These are phyloP conservation scores for Aspergillus panamensis DNA, from an alignment of 495 filamentous ascomycete genomes.

Conservation along the genomic window DNA sequence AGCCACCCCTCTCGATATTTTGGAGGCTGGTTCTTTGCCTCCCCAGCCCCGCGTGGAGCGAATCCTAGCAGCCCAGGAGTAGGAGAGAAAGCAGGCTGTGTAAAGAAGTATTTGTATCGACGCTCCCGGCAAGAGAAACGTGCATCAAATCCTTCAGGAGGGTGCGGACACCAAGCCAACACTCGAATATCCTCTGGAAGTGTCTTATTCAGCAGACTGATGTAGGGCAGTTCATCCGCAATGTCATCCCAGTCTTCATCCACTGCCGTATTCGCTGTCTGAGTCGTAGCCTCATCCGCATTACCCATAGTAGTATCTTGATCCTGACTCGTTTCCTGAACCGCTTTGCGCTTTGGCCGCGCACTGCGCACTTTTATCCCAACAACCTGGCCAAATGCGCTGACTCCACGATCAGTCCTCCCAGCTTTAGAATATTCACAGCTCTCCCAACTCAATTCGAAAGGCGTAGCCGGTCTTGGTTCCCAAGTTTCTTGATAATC, in stretches of 20 bases:
- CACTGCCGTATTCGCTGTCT: conserved; percentile 28
- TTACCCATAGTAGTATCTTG: conserved; percentile 18
- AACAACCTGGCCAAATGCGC: conserved; percentile 95
- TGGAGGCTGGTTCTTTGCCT: conserved; percentile 20
- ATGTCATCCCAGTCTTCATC: conserved; percentile 65
- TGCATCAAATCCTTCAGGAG: conserved; percentile 76
- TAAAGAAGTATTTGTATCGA: conserved; percentile 95
- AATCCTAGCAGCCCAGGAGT: conserved; percentile 39
- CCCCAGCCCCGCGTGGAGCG: conserved; percentile 20
- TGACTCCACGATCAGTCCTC: conserved; percentile 87
- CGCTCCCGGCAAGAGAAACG: conserved; percentile 90
- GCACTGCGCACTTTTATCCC: conserved; percentile 76
- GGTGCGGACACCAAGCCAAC: conserved; percentile 87
- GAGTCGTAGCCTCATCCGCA: conserved; percentile 24
- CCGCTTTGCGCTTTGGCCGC: conserved; percentile 46
- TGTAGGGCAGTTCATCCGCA: conserved; percentile 78
- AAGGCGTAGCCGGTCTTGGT: conserved; percentile 32
- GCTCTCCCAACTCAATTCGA: conserved; percentile 65
- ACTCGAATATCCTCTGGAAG: conserved; percentile 86
- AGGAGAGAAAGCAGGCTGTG: conserved; percentile 79
- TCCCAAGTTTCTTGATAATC: conserved; percentile 26
- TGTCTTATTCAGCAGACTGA: conserved; percentile 73
- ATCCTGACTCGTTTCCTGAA: background rate
- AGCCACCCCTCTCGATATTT: conserved; percentile 57
- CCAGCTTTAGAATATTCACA: conserved; percentile 93